phyloP scores from a whole-genome alignment of 164 flowering plant species.

The Paratinospora sagittata region DNA sequence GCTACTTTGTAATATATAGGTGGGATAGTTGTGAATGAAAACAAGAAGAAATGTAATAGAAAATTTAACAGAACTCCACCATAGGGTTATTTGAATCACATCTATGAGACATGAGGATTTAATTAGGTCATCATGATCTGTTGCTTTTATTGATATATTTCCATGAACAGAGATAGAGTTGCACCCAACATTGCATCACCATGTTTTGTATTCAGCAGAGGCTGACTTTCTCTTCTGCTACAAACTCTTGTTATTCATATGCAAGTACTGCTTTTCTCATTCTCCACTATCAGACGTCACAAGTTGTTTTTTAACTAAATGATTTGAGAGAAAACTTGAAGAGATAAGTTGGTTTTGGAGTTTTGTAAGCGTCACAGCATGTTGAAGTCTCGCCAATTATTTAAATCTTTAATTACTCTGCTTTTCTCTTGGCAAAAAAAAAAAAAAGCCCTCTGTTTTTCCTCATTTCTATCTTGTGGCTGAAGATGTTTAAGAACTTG shows the following conservation, averaged over 20 bases:
- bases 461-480: no score
- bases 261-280: not conserved
- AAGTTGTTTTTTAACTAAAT: not conserved
- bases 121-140: slow-evolving; percentile 13
- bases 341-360: no score
- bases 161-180: not conserved
- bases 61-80: no score
- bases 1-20: no score
- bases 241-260: slow-evolving; percentile 5
- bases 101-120: not conserved
- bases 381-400: no score
- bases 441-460: no score
- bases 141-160: not conserved
- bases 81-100: slow-evolving; percentile 16
- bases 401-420: no score
- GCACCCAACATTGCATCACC: slow-evolving; percentile 19
- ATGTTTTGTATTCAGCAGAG: slow-evolving; percentile 7
- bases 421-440: no score
- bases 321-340: slow-evolving; percentile 7
- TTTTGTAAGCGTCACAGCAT: no score
- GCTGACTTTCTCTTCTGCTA: slow-evolving; percentile 14
- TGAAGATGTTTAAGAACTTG: no score
- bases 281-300: slow-evolving; percentile 2
- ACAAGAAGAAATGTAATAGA: no score
- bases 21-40: no score